Conservation (phyloP, 2,329 filamentous ascomycete species). For the Thermothelomyces thermophilus region DNA sequence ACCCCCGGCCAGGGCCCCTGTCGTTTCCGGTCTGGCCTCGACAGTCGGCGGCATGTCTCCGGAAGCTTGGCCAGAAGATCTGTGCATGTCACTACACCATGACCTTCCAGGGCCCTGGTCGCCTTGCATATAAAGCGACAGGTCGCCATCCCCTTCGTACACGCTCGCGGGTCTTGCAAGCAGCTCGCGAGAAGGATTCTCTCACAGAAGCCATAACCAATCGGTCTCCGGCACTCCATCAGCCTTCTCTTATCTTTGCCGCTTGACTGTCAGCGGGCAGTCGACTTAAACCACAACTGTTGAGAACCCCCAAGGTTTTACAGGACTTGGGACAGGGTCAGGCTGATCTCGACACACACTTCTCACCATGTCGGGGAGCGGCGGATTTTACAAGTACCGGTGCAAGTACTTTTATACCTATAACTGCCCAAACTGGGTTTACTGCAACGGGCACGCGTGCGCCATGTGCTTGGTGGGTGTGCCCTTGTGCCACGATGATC, state of each 20-base stretch:
- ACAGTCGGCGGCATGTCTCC: constrained; percentile 14
- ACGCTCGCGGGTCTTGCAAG: not conserved
- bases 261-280: constrained; percentile 25
- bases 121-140: constrained; percentile 7
- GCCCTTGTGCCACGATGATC: not conserved
- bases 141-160: not conserved
- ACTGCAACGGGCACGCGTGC: constrained; percentile 41
- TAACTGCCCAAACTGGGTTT: constrained; percentile 45
- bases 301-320: not conserved
- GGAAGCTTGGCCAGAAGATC: constrained; percentile 11
- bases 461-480: constrained; percentile 39
- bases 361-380: constrained; percentile 26
- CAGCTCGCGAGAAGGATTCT: not conserved
- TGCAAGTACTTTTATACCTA: constrained; percentile 46
- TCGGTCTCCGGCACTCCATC: not conserved
- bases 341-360: not conserved
- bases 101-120: not conserved
- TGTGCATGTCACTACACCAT: constrained; percentile 2
- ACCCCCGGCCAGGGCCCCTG: constrained; percentile 7
- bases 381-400: constrained; percentile 43
- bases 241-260: constrained; percentile 7
- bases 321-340: not conserved
- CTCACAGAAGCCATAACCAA: not conserved
- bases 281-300: not conserved
- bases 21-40: constrained; percentile 10